phyloP scores from a whole-genome alignment of 2,329 filamentous ascomycete species.

The Bipolaris victoriae region DNA sequence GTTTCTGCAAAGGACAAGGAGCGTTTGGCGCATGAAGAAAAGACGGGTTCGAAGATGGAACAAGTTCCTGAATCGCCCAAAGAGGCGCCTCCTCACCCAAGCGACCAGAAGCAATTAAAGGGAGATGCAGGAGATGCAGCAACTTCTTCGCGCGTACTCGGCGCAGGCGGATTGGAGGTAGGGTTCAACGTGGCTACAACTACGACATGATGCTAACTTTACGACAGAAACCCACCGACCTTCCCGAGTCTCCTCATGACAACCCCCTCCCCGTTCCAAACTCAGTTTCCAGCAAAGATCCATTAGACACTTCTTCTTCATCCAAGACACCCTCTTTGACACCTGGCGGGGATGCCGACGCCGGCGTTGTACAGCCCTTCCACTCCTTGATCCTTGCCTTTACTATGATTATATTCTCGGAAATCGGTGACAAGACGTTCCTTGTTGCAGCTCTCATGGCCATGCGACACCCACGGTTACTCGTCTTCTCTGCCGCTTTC shows the following conservation, averaged over 20 bases:
- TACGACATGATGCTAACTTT: slow-evolving; percentile 19
- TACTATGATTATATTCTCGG: slow-evolving; percentile 96
- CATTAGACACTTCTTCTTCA: slow-evolving; percentile 47
- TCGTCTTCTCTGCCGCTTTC: slow-evolving; percentile 96
- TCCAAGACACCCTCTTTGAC: slow-evolving; percentile 34
- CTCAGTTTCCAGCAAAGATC: slow-evolving; percentile 68
- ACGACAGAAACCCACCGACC: slow-evolving; percentile 74
- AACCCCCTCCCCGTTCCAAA: slow-evolving; percentile 71
- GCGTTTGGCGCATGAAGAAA: slow-evolving; percentile 69
- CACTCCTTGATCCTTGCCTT: slow-evolving; percentile 93
- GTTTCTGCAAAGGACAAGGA: slow-evolving; percentile 87
- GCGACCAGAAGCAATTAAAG: slow-evolving; percentile 71
- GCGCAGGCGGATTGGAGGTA: slow-evolving; percentile 49
- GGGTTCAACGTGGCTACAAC: slow-evolving; percentile 8
- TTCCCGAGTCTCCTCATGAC: slow-evolving; percentile 79
- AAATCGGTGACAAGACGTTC: slow-evolving; percentile 98
- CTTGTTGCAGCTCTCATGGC: slow-evolving; percentile 97
- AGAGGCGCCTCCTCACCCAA: slow-evolving; percentile 80
- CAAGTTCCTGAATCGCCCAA: slow-evolving; percentile 85
- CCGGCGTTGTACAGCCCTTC: slow-evolving; percentile 74
- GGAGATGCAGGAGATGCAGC: slow-evolving; percentile 20
- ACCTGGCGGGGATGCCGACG: slow-evolving; percentile 53
- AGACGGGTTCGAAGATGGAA: slow-evolving; percentile 68
- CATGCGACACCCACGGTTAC: slow-evolving; percentile 92
- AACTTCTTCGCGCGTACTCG: slow-evolving; percentile 31